Conservation (phyloP, 495 filamentous ascomycete genomes). For the Aspergillus homomorphus region DNA sequence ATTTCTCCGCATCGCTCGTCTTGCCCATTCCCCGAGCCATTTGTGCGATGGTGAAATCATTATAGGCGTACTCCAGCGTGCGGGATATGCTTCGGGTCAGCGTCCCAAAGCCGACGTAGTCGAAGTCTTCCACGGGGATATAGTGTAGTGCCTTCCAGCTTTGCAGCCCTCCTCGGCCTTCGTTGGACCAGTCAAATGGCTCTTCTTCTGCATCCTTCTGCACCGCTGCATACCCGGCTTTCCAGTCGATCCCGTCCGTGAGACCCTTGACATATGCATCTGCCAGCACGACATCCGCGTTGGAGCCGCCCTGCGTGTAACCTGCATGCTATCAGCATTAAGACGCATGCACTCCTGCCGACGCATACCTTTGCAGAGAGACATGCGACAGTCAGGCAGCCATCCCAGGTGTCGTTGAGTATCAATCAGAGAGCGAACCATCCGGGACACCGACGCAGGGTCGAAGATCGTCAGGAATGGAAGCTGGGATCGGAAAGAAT, state of each 20-base stretch:
- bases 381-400: constrained; percentile 64
- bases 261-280: constrained; percentile 75
- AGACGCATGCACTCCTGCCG: too few species aligned
- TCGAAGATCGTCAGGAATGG: constrained; percentile 65
- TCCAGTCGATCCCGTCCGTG: constrained; percentile 60
- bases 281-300: constrained; percentile 71
- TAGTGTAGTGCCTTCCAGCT: constrained; percentile 67
- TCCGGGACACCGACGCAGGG: constrained; percentile 57
- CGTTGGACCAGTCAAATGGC: constrained; percentile 65
- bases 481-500: constrained; percentile 63
- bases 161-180: constrained; percentile 69
- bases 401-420: constrained; percentile 68
- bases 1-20: constrained; percentile 53
- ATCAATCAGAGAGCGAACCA: constrained; percentile 68
- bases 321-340: constrained; percentile 21
- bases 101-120: constrained; percentile 68
- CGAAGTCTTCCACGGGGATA: constrained; percentile 68
- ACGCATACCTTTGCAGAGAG: constrained; percentile 62
- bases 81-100: constrained; percentile 67
- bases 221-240: constrained; percentile 64
- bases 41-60: constrained; percentile 63
- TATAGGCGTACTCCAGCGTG: constrained; percentile 68
- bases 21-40: constrained; percentile 56
- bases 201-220: constrained; percentile 64
- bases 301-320: constrained; percentile 68